Conservation (phyloP, 345 rosid genomes). For the Microthlaspi erraticum region DNA sequence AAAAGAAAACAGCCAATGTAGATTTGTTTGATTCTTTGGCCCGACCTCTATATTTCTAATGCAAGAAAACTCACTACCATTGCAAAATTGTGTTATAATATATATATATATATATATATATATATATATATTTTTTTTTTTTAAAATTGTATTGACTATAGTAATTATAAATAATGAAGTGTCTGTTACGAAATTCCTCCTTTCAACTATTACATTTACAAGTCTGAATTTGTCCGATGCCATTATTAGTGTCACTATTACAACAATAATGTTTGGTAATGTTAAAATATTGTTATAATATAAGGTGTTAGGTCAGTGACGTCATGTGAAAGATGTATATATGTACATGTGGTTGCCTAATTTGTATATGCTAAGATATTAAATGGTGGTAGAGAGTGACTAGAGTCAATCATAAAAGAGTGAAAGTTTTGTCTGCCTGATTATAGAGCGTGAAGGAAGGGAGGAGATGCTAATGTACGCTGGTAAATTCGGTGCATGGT, state of each 20-base stretch:
- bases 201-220: constrained; percentile 21
- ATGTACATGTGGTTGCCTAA: constrained; percentile 27
- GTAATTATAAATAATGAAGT: neutral
- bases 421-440: constrained; percentile 43
- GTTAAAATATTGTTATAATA: neutral
- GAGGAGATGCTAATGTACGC: constrained; percentile 30
- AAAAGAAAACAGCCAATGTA: neutral
- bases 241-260: constrained; percentile 29
- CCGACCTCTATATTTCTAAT: neutral
- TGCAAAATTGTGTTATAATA: too few species aligned
- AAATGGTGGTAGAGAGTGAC: constrained; percentile 3
- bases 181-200: constrained; percentile 15
- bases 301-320: constrained; percentile 17
- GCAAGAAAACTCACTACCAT: too few species aligned
- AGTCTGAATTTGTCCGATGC: constrained; percentile 6
- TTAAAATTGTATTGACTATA: constrained; percentile 17
- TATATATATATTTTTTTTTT: too few species aligned
- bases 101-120: too few species aligned
- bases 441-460: neutral
- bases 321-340: neutral
- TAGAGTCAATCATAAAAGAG: constrained; percentile 36
- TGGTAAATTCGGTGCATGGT: neutral
- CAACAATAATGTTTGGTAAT: neutral
- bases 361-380: constrained; percentile 6
- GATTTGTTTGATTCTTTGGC: constrained; percentile 1